Conservation (phyloP, 345 rosid genomes). For the Pelargonium nanum region DNA sequence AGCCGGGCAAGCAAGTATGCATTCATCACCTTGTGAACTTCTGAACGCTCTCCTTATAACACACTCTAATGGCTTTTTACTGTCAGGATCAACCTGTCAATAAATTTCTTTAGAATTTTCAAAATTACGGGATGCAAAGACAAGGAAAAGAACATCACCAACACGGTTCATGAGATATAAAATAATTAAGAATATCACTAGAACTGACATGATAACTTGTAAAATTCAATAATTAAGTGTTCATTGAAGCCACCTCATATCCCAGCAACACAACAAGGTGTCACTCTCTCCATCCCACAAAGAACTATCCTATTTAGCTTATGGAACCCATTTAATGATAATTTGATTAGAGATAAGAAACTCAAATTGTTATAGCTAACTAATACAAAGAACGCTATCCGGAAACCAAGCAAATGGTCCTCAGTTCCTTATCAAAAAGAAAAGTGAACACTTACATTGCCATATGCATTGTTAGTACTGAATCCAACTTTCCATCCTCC, state of each 20-base stretch:
- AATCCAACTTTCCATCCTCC: no score
- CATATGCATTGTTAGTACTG: no score
- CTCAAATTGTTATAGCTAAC: no score
- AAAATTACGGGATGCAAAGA: neutral
- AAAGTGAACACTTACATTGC: no score
- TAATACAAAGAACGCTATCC: no score
- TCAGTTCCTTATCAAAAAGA: no score
- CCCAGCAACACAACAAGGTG: neutral
- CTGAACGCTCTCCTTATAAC: conserved; percentile 57
- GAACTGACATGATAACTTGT: neutral
- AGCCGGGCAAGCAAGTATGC: conserved; percentile 67
- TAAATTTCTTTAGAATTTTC: conserved; percentile 3
- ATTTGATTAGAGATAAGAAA: no score
- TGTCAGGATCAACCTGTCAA: conserved; percentile 53
- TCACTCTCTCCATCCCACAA: neutral
- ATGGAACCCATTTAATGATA: no score
- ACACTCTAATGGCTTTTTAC: conserved; percentile 54
- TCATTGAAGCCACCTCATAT: neutral
- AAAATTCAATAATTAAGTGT: neutral
- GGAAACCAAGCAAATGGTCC: no score
- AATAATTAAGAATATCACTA: neutral
- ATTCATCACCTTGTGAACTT: conserved; percentile 58
- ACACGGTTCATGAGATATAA: neutral
- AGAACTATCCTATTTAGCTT: no score
- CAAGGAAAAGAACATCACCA: neutral